Percentiles rank a stretch among this genome's conserved stretches.
These are phyloP conservation scores for Pholiota adiposa DNA, from an alignment of 1,284 basidiomycete species.

Conservation along the genomic window DNA sequence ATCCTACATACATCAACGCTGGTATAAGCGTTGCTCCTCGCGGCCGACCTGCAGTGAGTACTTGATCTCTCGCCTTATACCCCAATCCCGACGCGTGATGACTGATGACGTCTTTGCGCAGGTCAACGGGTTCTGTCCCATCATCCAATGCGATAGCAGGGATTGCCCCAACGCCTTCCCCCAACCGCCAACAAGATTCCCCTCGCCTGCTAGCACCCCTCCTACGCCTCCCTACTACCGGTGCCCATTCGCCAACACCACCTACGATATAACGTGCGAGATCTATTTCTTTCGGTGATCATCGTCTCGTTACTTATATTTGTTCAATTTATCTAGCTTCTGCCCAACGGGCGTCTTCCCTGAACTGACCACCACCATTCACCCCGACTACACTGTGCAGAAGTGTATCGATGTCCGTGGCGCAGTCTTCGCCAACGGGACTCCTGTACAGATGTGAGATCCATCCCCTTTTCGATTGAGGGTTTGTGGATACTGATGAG, in stretches of 20 bases:
- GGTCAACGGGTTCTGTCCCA: constrained; percentile 23
- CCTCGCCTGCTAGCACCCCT: constrained; percentile 10
- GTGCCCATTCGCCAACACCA: constrained; percentile 21
- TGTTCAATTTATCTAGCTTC: constrained; percentile 27
- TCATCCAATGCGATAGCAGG: constrained; percentile 18
- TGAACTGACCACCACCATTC: constrained; percentile 20
- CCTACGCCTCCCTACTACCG: constrained; percentile 20
- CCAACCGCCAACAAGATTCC: constrained; percentile 18
- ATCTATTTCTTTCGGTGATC: background rate
- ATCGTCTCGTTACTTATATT: background rate
- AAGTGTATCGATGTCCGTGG: constrained; percentile 43
- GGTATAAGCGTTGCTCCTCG: constrained; percentile 8
- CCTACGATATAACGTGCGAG: constrained; percentile 28
- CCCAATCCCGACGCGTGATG: too few relatives aligned
- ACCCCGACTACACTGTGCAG: constrained; percentile 25
- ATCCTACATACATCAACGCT: constrained; percentile 18
- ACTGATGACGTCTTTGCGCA: background rate
- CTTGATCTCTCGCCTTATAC: too few relatives aligned
- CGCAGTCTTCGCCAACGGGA: constrained; percentile 33
- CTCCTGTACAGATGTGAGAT: constrained; percentile 37
- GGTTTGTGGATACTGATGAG: background rate
- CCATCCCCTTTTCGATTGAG: background rate
- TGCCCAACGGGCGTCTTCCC: constrained; percentile 29
- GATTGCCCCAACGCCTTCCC: constrained; percentile 24
- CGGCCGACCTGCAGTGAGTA: constrained; percentile 1